A percentile compares a stretch with the other conserved stretches of the same genome.
phyloP scores from a whole-genome alignment of 108 stramenopile species.

The Chaetoceros tenuissimus region DNA sequence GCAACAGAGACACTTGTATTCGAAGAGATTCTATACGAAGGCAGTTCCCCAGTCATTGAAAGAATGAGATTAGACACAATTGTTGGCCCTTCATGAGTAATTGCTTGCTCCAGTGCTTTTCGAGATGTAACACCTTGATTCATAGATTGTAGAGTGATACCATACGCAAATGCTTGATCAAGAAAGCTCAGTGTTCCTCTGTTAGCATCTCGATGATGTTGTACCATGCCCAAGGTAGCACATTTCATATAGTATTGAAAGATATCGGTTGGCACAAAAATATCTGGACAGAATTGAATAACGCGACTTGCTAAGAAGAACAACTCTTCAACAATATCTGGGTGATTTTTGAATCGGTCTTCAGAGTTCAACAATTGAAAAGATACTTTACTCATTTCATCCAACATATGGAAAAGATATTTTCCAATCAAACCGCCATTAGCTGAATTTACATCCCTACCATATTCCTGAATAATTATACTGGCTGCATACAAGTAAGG shows the following conservation, averaged over 20 bases:
- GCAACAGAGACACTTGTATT: conserved; percentile 54
- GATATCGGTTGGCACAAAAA: conserved; percentile 50
- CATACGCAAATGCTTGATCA: conserved; percentile 55
- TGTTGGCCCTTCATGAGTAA: conserved; percentile 48
- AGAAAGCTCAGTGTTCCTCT: conserved; percentile 78
- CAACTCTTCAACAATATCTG: conserved; percentile 94
- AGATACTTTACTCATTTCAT: conserved; percentile 42
- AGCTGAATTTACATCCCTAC: conserved; percentile 32
- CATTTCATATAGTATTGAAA: conserved; percentile 64
- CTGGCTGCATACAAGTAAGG: conserved; percentile 86
- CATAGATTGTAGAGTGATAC: conserved; percentile 34
- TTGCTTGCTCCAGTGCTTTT: conserved; percentile 40
- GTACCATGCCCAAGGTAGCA: conserved; percentile 67
- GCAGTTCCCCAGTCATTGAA: conserved; percentile 74
- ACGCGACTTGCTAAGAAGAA: conserved; percentile 88
- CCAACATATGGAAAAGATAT: conserved; percentile 65
- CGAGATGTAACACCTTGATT: conserved; percentile 13
- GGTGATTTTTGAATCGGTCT: conserved; percentile 80
- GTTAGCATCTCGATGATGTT: conserved; percentile 82
- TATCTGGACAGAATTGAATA: conserved; percentile 70
- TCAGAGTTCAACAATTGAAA: conserved; percentile 44
- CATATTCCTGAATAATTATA: conserved; percentile 83
- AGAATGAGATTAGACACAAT: conserved; percentile 56
- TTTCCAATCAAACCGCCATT: too few species aligned
- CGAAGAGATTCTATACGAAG: conserved; percentile 50